Base-by-base conservation (phyloP, 768 basidiomycete species). In the Serpula lacrymans region DNA sequence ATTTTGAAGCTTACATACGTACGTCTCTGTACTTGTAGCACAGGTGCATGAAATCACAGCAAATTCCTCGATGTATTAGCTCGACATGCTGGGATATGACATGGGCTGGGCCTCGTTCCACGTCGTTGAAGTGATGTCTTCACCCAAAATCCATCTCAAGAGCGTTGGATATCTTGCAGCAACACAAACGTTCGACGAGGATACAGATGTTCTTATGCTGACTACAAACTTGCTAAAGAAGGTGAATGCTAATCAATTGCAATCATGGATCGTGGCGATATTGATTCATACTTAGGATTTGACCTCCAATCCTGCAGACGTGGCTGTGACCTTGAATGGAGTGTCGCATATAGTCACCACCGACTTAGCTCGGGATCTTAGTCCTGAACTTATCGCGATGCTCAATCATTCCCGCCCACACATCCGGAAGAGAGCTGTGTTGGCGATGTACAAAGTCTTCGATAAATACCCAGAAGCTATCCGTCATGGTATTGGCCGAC, bases 121-220 rank as follows among this genome's bases (percentile, higher is more conserved):
- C 60, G 87, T 99, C 39, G 84, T 98, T 5, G 96, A 99, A 58
- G 92, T 95, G 60, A 99, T 99, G 96, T 92, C 92, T 26, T 93
- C 92, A 3, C 70, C 86, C 4, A 84, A 84, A 58, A 78, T 84
- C 50, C 94, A 98, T 64, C 74, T 98, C 50, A 99, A 99, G 72
- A 82, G 80, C 20, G 84, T 98, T 35, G 96, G 96, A 10, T 98
- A 99, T 63, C 84, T 99, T 17, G 96, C 88, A 2, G 93, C 96
- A 3, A 64, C 79, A 29, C 82, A 93, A 65, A 94, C 93, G 1
- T 99, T 98, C 61, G 75, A 83, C 31, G 80, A 90, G 51, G 90
- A 95, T 43, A 98, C 96, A 1, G 96, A 98, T 52, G 95, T 98
- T 17, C 80, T 98, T 16, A 96, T 99, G 77, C 75, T 98, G 34